These are phyloP conservation scores for Neurospora sp. DNA, from an alignment of 2,329 filamentous ascomycete genomes.

Conservation along the genomic window DNA sequence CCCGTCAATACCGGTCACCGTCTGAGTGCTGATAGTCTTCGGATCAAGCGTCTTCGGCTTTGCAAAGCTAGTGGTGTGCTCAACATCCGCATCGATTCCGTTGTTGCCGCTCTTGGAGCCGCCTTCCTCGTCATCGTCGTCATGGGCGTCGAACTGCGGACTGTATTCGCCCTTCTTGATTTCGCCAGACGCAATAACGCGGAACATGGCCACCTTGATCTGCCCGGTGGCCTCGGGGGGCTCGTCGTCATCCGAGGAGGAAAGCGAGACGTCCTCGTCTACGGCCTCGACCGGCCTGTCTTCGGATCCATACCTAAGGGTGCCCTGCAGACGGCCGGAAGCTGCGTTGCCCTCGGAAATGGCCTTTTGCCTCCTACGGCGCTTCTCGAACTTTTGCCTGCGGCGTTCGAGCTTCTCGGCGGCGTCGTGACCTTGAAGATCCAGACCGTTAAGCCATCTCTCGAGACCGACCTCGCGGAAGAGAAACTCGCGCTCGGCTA, in stretches of 20 bases:
- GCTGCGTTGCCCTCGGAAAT: conserved; percentile 25
- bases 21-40: conserved; percentile 96
- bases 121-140: conserved; percentile 70
- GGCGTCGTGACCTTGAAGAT: conserved; percentile 86
- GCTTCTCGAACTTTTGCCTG: conserved; percentile 65
- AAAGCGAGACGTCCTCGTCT: conserved; percentile 66
- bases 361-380: conserved; percentile 53
- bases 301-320: conserved; percentile 73
- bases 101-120: conserved; percentile 38
- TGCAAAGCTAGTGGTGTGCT: conserved; percentile 95
- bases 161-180: conserved; percentile 98
- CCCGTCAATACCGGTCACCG: conserved; percentile 94
- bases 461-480: conserved; percentile 96
- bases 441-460: conserved; percentile 90
- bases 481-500: conserved; percentile 92
- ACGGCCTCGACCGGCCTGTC: conserved; percentile 62
- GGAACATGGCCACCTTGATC: conserved; percentile 95
- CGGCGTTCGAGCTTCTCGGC: conserved; percentile 86
- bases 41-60: conserved; percentile 94
- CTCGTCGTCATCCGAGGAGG: conserved; percentile 76
- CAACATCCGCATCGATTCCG: conserved; percentile 68
- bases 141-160: conserved; percentile 92
- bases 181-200: conserved; percentile 88
- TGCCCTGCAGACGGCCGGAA: conserved; percentile 38
- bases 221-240: conserved; percentile 91